Evolutionary conservation across 2,329 filamentous ascomycete genomes (phyloP).

Genomic region (Gnomoniopsis smithogilvyi): DNA sequence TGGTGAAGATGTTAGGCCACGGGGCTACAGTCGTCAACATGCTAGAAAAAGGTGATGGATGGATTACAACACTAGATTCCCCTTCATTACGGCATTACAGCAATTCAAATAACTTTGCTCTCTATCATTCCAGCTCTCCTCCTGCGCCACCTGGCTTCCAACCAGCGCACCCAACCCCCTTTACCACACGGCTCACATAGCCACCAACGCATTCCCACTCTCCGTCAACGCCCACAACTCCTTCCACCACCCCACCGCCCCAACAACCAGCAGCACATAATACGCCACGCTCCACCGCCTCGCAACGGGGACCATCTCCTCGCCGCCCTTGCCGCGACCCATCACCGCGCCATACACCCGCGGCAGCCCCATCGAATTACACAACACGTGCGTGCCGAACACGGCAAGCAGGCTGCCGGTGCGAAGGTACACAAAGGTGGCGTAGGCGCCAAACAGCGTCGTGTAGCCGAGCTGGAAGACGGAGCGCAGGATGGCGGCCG

Average conservation of each 20-base stretch:
- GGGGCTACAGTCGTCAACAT: no score
- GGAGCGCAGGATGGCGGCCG: slow-evolving; percentile 65
- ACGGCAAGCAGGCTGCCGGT: slow-evolving; percentile 78
- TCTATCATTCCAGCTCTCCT: neutral
- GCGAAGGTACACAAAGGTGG: slow-evolving; percentile 79
- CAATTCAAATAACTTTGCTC: neutral
- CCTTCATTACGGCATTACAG: neutral
- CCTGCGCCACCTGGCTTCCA: neutral
- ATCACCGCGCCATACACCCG: slow-evolving; percentile 78
- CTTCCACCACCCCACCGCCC: slow-evolving; percentile 68
- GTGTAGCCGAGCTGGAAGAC: slow-evolving; percentile 87
- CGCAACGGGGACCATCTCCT: slow-evolving; percentile 5
- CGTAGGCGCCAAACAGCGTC: slow-evolving; percentile 89
- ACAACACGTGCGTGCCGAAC: slow-evolving; percentile 79
- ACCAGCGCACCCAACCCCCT: neutral
- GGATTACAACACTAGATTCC: no score
- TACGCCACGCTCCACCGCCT: slow-evolving; percentile 70
- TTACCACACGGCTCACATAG: slow-evolving; percentile 15
- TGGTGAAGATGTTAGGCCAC: no score
- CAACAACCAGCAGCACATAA: slow-evolving; percentile 71
- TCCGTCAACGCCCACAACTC: slow-evolving; percentile 71
- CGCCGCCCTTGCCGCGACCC: slow-evolving; percentile 30
- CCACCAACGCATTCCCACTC: slow-evolving; percentile 48
- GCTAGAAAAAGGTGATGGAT: no score
- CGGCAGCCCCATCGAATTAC: slow-evolving; percentile 88